Evolutionary conservation across 2,329 filamentous ascomycete genomes (phyloP), one percentile per base, ranked within the genome.

Genomic region (Pseudocercospora vitis): DNA sequence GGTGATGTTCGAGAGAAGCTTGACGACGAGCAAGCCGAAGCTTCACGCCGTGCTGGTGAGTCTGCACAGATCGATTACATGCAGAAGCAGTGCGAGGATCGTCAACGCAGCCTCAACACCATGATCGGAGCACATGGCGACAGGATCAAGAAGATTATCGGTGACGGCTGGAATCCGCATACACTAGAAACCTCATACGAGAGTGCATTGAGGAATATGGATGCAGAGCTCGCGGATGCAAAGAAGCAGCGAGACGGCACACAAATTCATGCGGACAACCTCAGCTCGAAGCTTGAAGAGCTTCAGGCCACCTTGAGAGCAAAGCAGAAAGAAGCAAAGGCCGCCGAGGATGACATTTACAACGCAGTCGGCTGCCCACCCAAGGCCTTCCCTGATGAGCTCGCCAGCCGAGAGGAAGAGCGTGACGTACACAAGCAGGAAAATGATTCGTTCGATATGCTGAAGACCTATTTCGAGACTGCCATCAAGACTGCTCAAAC

Each of bases 61-160:
- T 81, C 91, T 31, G 94, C 92, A 9, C 86, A 88, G 63, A 79
- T 99, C 8, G 89, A 95, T 53, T 85, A 88, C 62, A 80, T 91
- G 28, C 91, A 87, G 65, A 91, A 91, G 63, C 88, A 96, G 65
- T 72, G 90, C 23, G 82, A 83, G 58, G 86, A 90, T 60, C 83
- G 86, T 51, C 82, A 88, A 68, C 81, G 83, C 28, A 88, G 87
- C 57, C 76, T 97, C 2, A 81, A 91, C 7, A 94, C 89, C 0
- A 83, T 96, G 74, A 82, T 78, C 57, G 83, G 78, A 44, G 89
- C 89, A 0, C 89, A 95, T 76, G 81, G 80, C 47, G 78, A 85
- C 28, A 87, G 87, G 61, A 77, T 99, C 18, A 78, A 81, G 9
- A 74, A 78, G 4, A 70, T 89, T 8, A 63, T 97, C 26, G 84